Evolutionary conservation across 2,329 filamentous ascomycete species (phyloP).

Genomic region (Arachnopeziza araneosa): DNA sequence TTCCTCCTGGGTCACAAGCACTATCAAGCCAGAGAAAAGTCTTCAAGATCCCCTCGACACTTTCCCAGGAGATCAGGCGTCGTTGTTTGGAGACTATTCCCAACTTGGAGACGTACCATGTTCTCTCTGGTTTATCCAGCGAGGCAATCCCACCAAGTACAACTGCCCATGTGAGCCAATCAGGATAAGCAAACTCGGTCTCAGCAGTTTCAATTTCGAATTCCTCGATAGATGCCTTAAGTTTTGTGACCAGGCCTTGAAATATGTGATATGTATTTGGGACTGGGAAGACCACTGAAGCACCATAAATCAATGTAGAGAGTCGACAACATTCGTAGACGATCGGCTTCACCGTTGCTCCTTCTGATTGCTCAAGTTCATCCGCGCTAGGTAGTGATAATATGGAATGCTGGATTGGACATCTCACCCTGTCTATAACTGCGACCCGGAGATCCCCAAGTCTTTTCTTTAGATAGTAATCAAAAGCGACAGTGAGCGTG

Average conservation of each 20-base stretch:
- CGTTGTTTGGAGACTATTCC: not conserved
- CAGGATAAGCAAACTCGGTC: not conserved
- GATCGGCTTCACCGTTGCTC: not conserved
- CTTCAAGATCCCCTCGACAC: not conserved
- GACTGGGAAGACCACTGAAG: conserved; percentile 1
- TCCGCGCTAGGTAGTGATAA: not conserved
- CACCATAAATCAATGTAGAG: conserved; percentile 1
- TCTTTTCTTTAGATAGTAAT: no score
- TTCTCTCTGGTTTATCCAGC: conserved; percentile 4
- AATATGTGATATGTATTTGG: conserved; percentile 1
- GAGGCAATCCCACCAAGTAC: conserved; percentile 5
- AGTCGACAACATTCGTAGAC: conserved; percentile 1
- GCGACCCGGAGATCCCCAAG: no score
- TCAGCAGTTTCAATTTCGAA: not conserved
- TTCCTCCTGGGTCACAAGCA: conserved; percentile 1
- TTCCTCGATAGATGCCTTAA: not conserved
- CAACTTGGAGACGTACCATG: conserved; percentile 4
- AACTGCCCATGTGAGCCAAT: conserved; percentile 4
- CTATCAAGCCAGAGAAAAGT: conserved; percentile 3
- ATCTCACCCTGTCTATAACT: not conserved
- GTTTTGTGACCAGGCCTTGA: not conserved
- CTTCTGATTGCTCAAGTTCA: not conserved
- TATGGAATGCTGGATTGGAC: not conserved
- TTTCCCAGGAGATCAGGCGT: not conserved
- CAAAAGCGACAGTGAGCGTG: no score